Evolutionary conservation across 495 filamentous ascomycete genomes (phyloP), one percentile per base, ranked within the genome.

Genomic region (Penicillium cinerascens): DNA sequence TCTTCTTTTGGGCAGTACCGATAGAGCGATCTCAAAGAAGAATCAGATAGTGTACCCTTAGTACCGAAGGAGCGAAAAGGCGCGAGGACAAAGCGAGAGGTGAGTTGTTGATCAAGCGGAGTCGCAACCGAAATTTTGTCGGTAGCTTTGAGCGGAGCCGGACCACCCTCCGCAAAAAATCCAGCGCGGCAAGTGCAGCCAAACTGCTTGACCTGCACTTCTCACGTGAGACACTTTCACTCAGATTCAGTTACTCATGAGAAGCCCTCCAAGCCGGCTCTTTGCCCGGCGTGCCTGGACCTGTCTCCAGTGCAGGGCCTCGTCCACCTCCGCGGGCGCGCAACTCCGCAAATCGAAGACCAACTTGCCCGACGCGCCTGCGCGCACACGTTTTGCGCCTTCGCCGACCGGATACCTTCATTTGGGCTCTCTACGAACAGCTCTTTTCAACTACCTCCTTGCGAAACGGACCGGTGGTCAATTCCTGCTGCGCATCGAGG

Each of bases 331-430:
- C 27, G 48, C 56, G 16, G 58, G 58, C 54, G 60, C 53, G 42
- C 61, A 43, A 58, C 41, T 48, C 44, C 64, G 54, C 43, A 66
- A 71, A 42, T 59, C 57, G 42, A 72, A 69, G 54, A 71, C 53
- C 45, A 69, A 71, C 44, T 56, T 74, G 44, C 87, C 87, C 42
- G 67, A 77, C 7, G 64, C 58, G 0, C 91, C 93, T 40, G 91
- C 88, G 23, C 80, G 93, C 51, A 97, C 93, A 21, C 86, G 93
- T 41, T 98, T 98, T 71, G 93, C 93, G 1, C 93, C 93, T 15
- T 97, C 92, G 3, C 93, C 93, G 2, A 98, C 93, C 7, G 93
- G 93, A 16, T 89, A 90, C 67, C 77, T 97, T 16, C 93, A 98
- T 70, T 79, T 98, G 29, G 93, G 93, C 27, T 93, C 89, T 9